phyloP scores from a whole-genome alignment of 2,329 filamentous ascomycete genomes.

The Myriosclerotinia duriaeana region DNA sequence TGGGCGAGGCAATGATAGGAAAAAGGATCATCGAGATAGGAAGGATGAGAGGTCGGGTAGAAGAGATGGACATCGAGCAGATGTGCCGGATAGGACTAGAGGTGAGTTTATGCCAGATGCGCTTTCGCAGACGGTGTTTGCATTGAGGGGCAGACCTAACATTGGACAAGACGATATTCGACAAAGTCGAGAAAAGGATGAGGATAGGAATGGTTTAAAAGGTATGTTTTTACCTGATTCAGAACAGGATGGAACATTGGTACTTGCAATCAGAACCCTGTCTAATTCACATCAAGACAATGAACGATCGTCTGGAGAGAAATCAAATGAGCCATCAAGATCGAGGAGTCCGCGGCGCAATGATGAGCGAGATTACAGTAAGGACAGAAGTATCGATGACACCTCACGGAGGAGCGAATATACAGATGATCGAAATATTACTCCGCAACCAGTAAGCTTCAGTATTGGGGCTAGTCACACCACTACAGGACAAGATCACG shows the following conservation, averaged over 20 bases:
- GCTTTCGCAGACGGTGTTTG: constrained; percentile 19
- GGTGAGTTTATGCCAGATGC: constrained; percentile 20
- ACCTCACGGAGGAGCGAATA: constrained; percentile 17
- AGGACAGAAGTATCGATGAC: constrained; percentile 26
- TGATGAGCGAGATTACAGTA: constrained; percentile 24
- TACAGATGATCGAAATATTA: constrained; percentile 27
- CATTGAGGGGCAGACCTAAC: constrained; percentile 25
- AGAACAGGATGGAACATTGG: background rate
- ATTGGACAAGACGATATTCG: constrained; percentile 5
- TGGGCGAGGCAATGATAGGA: constrained; percentile 30
- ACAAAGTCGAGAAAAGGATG: constrained; percentile 10
- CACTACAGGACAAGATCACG: constrained; percentile 33
- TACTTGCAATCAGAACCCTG: constrained; percentile 20
- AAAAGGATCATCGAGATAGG: constrained; percentile 30
- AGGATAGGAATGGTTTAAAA: constrained; percentile 22
- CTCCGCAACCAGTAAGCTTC: constrained; percentile 39
- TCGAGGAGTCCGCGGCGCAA: constrained; percentile 26
- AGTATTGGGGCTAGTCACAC: constrained; percentile 32
- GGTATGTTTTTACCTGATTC: constrained; percentile 14
- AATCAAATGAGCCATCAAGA: constrained; percentile 29
- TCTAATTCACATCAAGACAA: constrained; percentile 31
- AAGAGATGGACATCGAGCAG: constrained; percentile 14
- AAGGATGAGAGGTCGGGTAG: constrained; percentile 30
- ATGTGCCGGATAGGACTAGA: constrained; percentile 23
- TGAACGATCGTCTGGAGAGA: constrained; percentile 30